Evolutionary conservation across 345 rosid species (phyloP), one percentile per base, ranked within the genome.

Genomic region (Arabis hirsuta): DNA sequence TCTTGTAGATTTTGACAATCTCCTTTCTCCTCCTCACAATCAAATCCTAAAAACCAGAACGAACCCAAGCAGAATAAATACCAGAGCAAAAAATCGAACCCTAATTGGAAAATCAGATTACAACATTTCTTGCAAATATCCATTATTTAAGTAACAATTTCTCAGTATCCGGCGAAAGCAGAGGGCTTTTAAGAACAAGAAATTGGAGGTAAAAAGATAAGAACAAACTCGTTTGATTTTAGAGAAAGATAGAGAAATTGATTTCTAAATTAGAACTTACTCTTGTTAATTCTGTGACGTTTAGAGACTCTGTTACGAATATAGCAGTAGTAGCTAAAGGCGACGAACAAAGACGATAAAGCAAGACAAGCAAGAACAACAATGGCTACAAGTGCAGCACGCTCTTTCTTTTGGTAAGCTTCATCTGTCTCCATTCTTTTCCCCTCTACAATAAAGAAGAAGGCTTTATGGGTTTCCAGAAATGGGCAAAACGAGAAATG

Each of bases 291-390:
- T 27, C 59, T 85, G 41, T 64, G 78, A 73, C 82, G 95, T 72
- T 82, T 85, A 43, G 96, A 88, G 67, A 89, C 87, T 82, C 84
- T 94, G 85, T 80, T 85, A 16, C 92, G 89, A 13, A 94, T 83
- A 60, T 94, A 94, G 94, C 98, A 91, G 67, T 91, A 94, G 77
- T 94, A 94, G 79, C 97, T 86, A 78, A 89, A 87, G 12, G 95
- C 97, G 7, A 89, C 88, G 22, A 94, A 83, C 70, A 94, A 65
- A 22, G 96, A 88, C 52, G 87, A 81, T 9, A 91, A 43, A 34
- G 95, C 87, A 31, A 94, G 74, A 12, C 97, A 87, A 68, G 97
- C 91, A n/a, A 87, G 80, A 58, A 91, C 92, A 36, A 94, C 87
- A 63, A 94, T 88, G 61, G 75, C 84, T 47, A 85, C 90, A 47